These are phyloP conservation scores for Aspergillus jensenii DNA, from an alignment of 2,329 filamentous ascomycete species.

Conservation along the genomic window DNA sequence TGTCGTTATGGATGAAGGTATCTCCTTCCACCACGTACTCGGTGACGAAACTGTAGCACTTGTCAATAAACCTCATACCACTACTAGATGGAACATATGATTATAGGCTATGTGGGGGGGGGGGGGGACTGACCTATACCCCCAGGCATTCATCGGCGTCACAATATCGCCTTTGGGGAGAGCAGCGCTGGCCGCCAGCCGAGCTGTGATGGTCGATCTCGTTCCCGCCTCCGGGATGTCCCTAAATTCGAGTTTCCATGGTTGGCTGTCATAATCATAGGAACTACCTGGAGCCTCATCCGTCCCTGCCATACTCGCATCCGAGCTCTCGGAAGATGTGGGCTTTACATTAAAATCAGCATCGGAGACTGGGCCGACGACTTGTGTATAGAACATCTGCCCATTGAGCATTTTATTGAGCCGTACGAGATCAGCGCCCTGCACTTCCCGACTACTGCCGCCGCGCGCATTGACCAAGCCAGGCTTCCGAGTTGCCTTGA, in stretches of 20 bases:
- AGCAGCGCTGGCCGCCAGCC: conserved; percentile 51
- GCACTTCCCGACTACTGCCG: conserved; percentile 36
- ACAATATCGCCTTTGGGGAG: conserved; percentile 52
- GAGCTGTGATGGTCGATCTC: conserved; percentile 53
- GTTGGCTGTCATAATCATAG: conserved; percentile 38
- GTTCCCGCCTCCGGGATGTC: conserved; percentile 54
- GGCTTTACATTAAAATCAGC: conserved; percentile 33
- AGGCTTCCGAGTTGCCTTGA: conserved; percentile 54
- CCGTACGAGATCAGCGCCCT: conserved; percentile 45
- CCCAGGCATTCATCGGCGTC: conserved; percentile 52
- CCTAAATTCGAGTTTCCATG: conserved; percentile 49
- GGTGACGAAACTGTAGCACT: conserved; percentile 50
- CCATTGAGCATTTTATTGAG: conserved; percentile 50
- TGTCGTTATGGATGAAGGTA: conserved; percentile 58
- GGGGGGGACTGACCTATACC: conserved; percentile 49
- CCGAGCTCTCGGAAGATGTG: conserved; percentile 24
- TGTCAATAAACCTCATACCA: conserved; percentile 7
- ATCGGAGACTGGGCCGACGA: conserved; percentile 47
- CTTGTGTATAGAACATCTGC: conserved; percentile 55
- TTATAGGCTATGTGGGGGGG: conserved; percentile 7
- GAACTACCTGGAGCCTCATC: conserved; percentile 13
- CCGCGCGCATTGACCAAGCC: conserved; percentile 39
- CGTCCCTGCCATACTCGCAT: conserved; percentile 35
- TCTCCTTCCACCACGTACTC: conserved; percentile 59
- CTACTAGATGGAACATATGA: background rate